Percentiles rank a stretch among this genome's conserved stretches.
These are phyloP conservation scores for Kodamaea sagamina DNA, from an alignment of 805 yeast species.

Conservation along the genomic window DNA sequence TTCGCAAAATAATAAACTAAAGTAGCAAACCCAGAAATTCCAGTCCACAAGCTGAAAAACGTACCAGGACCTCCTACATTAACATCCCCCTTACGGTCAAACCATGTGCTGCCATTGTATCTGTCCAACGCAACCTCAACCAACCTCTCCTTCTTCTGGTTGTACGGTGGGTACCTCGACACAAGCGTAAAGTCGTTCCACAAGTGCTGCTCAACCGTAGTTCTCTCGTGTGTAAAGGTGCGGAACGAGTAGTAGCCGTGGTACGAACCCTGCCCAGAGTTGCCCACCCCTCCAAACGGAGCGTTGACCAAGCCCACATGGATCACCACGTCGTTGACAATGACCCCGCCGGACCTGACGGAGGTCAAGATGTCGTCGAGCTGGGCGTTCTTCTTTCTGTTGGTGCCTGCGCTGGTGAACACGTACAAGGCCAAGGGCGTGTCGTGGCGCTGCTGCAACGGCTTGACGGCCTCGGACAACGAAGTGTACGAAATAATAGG, in stretches of 20 bases:
- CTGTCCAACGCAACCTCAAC: conserved; percentile 29
- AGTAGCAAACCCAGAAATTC: conserved; percentile 32
- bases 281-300: conserved; percentile 93
- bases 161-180: conserved; percentile 70
- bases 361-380: conserved; percentile 44
- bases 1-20: conserved; percentile 23
- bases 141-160: conserved; percentile 33
- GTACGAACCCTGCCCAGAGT: conserved; percentile 79
- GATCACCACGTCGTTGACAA: conserved; percentile 69
- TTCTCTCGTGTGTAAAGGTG: conserved; percentile 76
- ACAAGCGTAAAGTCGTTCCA: conserved; percentile 61
- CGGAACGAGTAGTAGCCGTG: conserved; percentile 68
- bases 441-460: conserved; percentile 54
- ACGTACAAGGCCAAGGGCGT: conserved; percentile 82
- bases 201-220: conserved; percentile 62
- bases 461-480: conserved; percentile 45
- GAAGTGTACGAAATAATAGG: conserved; percentile 63
- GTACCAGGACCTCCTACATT: conserved; percentile 33
- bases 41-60: conserved; percentile 34
- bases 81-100: conserved; percentile 40
- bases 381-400: conserved; percentile 47
- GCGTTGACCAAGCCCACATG: conserved; percentile 68
- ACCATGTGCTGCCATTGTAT: conserved; percentile 40
- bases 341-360: conserved; percentile 71
- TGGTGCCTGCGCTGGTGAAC: conserved; percentile 50